Evolutionary conservation across 2,329 filamentous ascomycete species (phyloP).

Genomic region (Pseudocercospora crystallina): DNA sequence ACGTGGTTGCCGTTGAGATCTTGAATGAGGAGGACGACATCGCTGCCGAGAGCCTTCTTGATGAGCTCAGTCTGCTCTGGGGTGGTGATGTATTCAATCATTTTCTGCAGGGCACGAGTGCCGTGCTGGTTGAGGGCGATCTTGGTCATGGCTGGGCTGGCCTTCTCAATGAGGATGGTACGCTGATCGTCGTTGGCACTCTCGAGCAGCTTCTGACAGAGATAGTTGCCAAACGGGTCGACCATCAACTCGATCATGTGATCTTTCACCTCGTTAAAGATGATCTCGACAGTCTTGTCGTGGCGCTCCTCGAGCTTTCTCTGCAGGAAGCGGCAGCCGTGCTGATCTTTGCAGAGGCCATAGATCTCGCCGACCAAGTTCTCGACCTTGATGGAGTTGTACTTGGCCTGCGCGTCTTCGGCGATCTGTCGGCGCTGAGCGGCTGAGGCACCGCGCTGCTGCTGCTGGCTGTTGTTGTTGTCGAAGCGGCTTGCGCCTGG

Average conservation of each 20-base stretch:
- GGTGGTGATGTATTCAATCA: constrained; percentile 96
- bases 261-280: constrained; percentile 89
- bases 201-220: constrained; percentile 97
- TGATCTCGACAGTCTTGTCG: constrained; percentile 81
- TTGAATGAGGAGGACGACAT: constrained; percentile 92
- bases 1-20: constrained; percentile 98
- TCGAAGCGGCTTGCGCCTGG: constrained; percentile 53
- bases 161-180: constrained; percentile 87
- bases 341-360: constrained; percentile 92
- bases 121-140: constrained; percentile 98
- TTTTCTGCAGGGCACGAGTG: constrained; percentile 94
- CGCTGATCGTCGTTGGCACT: constrained; percentile 94
- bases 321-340: constrained; percentile 94
- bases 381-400: constrained; percentile 79
- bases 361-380: constrained; percentile 82
- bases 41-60: constrained; percentile 75
- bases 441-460: constrained; percentile 63
- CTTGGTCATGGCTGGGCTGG: constrained; percentile 79
- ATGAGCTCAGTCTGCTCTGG: constrained; percentile 82
- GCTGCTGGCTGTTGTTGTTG: constrained; percentile 51
- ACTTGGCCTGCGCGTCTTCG: constrained; percentile 71
- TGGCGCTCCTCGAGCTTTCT: constrained; percentile 93
- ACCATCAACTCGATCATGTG: constrained; percentile 98
- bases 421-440: constrained; percentile 73
- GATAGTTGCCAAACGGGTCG: constrained; percentile 97